These are phyloP conservation scores for Euphorbia lathyris DNA, from an alignment of 345 rosid genomes.

Conservation along the genomic window DNA sequence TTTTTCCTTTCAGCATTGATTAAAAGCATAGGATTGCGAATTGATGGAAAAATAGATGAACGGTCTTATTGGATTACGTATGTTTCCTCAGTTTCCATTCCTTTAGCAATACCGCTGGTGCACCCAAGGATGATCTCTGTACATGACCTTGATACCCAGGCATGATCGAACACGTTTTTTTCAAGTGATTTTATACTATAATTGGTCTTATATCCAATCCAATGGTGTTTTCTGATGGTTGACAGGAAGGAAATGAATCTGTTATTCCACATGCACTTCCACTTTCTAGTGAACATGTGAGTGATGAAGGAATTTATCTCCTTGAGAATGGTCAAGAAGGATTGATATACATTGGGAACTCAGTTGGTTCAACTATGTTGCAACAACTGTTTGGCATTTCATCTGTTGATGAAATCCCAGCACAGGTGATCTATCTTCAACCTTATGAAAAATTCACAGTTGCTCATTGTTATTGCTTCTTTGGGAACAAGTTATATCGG, in stretches of 20 bases:
- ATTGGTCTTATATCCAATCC: constrained; percentile 15
- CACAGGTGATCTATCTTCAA: constrained; percentile 51
- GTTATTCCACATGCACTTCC: constrained; percentile 65
- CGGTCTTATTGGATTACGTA: constrained; percentile 81
- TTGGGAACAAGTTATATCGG: neutral
- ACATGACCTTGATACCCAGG: constrained; percentile 74
- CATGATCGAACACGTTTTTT: constrained; percentile 12
- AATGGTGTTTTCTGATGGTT: constrained; percentile 15
- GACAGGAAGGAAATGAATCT: constrained; percentile 60
- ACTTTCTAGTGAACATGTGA: constrained; percentile 78
- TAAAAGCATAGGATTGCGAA: constrained; percentile 70
- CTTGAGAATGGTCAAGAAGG: constrained; percentile 94
- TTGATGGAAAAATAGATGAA: constrained; percentile 85
- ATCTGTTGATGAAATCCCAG: constrained; percentile 59
- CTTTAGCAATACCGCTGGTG: constrained; percentile 75
- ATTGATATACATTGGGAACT: constrained; percentile 71
- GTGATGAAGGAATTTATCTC: constrained; percentile 80
- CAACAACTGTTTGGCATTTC: constrained; percentile 60
- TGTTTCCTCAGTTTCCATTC: constrained; percentile 67
- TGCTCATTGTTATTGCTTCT: neutral
- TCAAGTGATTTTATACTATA: constrained; percentile 2
- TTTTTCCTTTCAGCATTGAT: constrained; percentile 58
- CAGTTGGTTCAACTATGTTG: constrained; percentile 58
- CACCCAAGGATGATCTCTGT: constrained; percentile 84
- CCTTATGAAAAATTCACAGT: neutral